These are phyloP conservation scores for Croton laevigatus DNA, from an alignment of 441 rosid species.

Conservation along the genomic window DNA sequence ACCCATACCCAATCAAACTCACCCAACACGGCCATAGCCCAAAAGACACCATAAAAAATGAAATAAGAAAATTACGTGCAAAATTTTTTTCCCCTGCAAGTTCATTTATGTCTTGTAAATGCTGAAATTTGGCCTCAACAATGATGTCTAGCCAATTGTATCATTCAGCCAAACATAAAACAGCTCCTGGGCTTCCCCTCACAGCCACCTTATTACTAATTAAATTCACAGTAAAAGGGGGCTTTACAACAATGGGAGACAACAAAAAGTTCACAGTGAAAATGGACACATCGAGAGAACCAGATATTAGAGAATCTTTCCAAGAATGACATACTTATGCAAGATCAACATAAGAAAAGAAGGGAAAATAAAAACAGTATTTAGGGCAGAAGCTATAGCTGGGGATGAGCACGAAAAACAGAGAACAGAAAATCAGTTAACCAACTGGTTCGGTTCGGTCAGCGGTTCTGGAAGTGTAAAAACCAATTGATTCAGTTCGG, in stretches of 20 bases:
- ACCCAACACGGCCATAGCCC: too few species aligned
- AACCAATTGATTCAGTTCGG: too few species aligned
- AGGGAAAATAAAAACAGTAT: background rate
- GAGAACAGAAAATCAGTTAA: too few species aligned
- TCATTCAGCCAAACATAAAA: background rate
- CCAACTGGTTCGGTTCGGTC: too few species aligned
- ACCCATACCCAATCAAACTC: too few species aligned
- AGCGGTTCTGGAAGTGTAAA: too few species aligned
- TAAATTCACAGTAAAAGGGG: background rate
- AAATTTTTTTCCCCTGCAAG: background rate
- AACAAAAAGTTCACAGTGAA: slow-evolving; percentile 4
- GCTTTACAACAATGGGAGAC: background rate
- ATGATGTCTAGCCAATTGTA: background rate
- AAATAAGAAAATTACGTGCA: too few species aligned
- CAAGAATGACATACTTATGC: slow-evolving; percentile 1
- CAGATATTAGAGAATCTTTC: background rate
- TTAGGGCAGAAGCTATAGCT: background rate
- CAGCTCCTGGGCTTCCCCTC: background rate
- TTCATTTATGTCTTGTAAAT: background rate
- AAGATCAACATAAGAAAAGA: background rate
- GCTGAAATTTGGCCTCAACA: background rate
- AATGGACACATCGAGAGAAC: background rate
- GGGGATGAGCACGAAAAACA: too few species aligned
- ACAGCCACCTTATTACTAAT: background rate
- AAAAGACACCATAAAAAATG: too few species aligned